Percentiles rank a stretch among this genome's conserved stretches.
phyloP scores from a whole-genome alignment of 2,329 filamentous ascomycete species.

The Chlorencoelia australis region DNA sequence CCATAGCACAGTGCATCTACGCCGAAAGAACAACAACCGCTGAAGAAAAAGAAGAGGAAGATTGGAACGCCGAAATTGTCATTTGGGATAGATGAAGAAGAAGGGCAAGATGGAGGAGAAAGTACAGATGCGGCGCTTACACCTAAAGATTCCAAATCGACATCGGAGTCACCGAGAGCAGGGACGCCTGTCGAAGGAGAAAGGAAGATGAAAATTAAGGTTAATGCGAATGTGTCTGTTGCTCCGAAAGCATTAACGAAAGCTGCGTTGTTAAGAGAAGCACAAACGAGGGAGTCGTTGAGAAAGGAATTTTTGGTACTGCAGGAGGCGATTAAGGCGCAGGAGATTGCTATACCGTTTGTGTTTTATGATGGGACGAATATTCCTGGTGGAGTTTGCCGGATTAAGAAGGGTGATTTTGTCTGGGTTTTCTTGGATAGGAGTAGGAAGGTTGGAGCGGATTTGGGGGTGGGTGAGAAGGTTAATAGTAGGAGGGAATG shows the following conservation, averaged over 20 bases:
- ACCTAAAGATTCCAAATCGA: conserved; percentile 26
- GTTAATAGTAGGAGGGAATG: conserved; percentile 62
- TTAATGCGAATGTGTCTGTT: conserved; percentile 50
- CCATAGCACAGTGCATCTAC: conserved; percentile 32
- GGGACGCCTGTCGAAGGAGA: conserved; percentile 19
- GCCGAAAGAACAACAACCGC: conserved; percentile 28
- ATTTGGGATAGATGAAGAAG: conserved; percentile 49
- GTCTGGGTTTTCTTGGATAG: conserved; percentile 90
- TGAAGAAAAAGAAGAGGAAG: conserved; percentile 38
- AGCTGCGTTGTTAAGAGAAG: conserved; percentile 66
- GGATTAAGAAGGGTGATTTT: conserved; percentile 85
- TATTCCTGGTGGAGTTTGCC: conserved; percentile 71
- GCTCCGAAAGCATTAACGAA: conserved; percentile 71
- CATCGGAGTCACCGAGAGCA: conserved; percentile 22
- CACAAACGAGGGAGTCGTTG: conserved; percentile 62
- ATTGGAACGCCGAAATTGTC: conserved; percentile 41
- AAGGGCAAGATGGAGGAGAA: conserved; percentile 25
- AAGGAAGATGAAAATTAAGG: conserved; percentile 41
- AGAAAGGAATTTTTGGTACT: conserved; percentile 71
- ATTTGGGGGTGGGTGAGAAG: conserved; percentile 61
- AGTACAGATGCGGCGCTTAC: conserved; percentile 31
- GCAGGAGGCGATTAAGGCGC: conserved; percentile 79
- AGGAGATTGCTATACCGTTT: conserved; percentile 85
- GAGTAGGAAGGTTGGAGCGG: conserved; percentile 80
- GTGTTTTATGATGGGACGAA: conserved; percentile 96